Evolutionary conservation across 2,329 filamentous ascomycete genomes (phyloP).

Genomic region (Alternaria triticina): DNA sequence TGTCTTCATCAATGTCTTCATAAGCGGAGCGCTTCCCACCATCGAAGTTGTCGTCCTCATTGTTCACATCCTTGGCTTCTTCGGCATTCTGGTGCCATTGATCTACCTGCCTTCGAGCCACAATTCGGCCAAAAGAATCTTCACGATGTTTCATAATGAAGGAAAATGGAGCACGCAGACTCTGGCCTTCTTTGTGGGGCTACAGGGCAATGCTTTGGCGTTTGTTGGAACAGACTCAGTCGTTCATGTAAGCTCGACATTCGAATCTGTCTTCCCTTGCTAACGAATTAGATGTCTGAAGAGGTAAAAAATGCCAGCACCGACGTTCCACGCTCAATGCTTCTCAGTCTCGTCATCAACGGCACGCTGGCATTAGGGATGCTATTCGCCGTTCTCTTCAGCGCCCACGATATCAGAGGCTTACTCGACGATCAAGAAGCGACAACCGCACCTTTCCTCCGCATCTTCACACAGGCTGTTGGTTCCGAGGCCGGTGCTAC

Average conservation of each 20-base stretch:
- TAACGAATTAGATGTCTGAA: slow-evolving; percentile 45
- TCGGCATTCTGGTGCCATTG: slow-evolving; percentile 56
- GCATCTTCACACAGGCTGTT: slow-evolving; percentile 53
- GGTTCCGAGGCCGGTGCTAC: slow-evolving; percentile 51
- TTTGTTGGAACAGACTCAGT: slow-evolving; percentile 48
- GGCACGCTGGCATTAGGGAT: slow-evolving; percentile 51
- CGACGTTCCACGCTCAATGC: slow-evolving; percentile 52
- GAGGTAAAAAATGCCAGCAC: slow-evolving; percentile 47
- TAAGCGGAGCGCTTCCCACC: slow-evolving; percentile 55
- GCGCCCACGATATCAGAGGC: slow-evolving; percentile 38
- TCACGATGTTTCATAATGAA: slow-evolving; percentile 56
- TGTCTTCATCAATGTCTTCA: slow-evolving; percentile 55
- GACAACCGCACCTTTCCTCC: slow-evolving; percentile 55
- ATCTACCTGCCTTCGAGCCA: slow-evolving; percentile 48
- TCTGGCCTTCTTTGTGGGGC: slow-evolving; percentile 54
- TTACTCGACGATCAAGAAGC: slow-evolving; percentile 25
- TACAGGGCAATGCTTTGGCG: slow-evolving; percentile 48
- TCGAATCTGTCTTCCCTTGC: not conserved
- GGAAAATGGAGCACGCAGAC: slow-evolving; percentile 54
- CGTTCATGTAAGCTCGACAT: slow-evolving; percentile 41
- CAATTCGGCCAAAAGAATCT: slow-evolving; percentile 49
- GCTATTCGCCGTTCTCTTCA: slow-evolving; percentile 52
- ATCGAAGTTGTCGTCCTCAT: slow-evolving; percentile 59
- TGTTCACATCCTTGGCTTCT: slow-evolving; percentile 60
- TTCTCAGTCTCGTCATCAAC: slow-evolving; percentile 51